Evolutionary conservation across 306 rosid genomes (phyloP).

Genomic region (Vigna mungo): DNA sequence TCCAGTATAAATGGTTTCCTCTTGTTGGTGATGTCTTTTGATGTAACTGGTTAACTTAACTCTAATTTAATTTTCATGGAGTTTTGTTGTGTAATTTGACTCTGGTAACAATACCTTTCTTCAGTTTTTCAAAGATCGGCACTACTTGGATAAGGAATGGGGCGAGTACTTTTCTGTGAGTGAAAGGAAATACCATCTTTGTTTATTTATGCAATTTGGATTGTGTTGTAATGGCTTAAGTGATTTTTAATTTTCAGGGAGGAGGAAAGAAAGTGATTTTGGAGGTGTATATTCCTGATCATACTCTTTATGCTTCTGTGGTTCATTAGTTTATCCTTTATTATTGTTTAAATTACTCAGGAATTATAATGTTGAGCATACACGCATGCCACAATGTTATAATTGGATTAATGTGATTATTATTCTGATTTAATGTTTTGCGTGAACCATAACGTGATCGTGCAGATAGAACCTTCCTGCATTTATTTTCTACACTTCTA

Average conservation of each 20-base stretch:
- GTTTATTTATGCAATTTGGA: background rate
- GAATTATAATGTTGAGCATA: background rate
- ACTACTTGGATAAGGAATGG: slow-evolving; percentile 97
- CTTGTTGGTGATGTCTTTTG: slow-evolving; percentile 27
- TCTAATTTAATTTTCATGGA: slow-evolving; percentile 3
- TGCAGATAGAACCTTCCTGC: slow-evolving; percentile 10
- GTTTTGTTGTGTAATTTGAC: slow-evolving; percentile 31
- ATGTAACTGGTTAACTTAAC: background rate
- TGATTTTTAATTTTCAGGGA: slow-evolving; percentile 58
- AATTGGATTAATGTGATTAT: slow-evolving; percentile 28
- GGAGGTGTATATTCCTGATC: slow-evolving; percentile 61
- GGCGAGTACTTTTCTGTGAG: slow-evolving; percentile 87
- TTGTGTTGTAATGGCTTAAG: slow-evolving; percentile 11
- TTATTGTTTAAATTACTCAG: slow-evolving; percentile 9
- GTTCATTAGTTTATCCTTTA: slow-evolving; percentile 4
- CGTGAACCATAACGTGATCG: slow-evolving; percentile 8
- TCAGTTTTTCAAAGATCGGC: slow-evolving; percentile 92
- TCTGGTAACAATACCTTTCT: slow-evolving; percentile 26
- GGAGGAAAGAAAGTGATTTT: slow-evolving; percentile 69
- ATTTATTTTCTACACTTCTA: slow-evolving; percentile 8
- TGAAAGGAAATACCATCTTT: slow-evolving; percentile 31
- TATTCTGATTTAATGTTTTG: background rate
- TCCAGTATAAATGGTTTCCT: slow-evolving; percentile 9
- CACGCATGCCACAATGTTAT: slow-evolving; percentile 3
- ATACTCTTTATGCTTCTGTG: slow-evolving; percentile 11